phyloP scores from a whole-genome alignment of 2,329 filamentous ascomycete species.

The Scopulariopsis brevicaulis region DNA sequence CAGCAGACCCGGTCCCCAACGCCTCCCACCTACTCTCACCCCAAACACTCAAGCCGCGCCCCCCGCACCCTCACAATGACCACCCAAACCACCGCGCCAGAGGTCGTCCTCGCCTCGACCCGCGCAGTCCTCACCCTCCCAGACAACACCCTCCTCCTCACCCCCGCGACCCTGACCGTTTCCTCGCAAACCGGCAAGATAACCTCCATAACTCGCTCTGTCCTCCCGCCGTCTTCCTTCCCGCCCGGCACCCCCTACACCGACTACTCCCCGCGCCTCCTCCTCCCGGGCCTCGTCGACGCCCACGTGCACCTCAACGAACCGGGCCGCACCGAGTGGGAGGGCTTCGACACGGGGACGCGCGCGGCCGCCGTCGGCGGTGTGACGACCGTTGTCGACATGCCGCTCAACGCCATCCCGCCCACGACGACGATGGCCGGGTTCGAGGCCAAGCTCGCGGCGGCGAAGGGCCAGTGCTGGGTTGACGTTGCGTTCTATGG shows the following conservation, averaged over 20 bases:
- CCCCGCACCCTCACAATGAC: not conserved
- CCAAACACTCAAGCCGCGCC: not conserved
- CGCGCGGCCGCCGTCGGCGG: constrained; percentile 89
- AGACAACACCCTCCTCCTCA: constrained; percentile 49
- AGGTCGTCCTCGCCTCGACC: constrained; percentile 66
- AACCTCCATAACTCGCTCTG: constrained; percentile 56
- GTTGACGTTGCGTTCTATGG: constrained; percentile 99
- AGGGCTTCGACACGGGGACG: constrained; percentile 93
- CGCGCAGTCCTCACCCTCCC: constrained; percentile 69
- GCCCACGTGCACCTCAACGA: constrained; percentile 97
- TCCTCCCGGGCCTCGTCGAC: constrained; percentile 87
- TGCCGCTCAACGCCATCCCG: constrained; percentile 95
- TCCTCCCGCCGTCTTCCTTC: constrained; percentile 69
- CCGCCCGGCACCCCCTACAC: constrained; percentile 61
- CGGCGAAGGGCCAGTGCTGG: constrained; percentile 84
- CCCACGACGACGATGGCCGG: constrained; percentile 83
- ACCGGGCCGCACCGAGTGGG: constrained; percentile 94
- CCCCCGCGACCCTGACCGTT: constrained; percentile 72
- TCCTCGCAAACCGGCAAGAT: constrained; percentile 78
- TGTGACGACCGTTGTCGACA: constrained; percentile 93
- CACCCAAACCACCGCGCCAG: not conserved
- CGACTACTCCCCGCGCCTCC: constrained; percentile 73
- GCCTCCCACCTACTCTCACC: not conserved
- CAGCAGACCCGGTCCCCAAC: not conserved
- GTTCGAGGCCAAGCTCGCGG: constrained; percentile 74